Evolutionary conservation across 2,329 filamentous ascomycete species (phyloP).

Genomic region (Coniosporium tulheliwenetii): DNA sequence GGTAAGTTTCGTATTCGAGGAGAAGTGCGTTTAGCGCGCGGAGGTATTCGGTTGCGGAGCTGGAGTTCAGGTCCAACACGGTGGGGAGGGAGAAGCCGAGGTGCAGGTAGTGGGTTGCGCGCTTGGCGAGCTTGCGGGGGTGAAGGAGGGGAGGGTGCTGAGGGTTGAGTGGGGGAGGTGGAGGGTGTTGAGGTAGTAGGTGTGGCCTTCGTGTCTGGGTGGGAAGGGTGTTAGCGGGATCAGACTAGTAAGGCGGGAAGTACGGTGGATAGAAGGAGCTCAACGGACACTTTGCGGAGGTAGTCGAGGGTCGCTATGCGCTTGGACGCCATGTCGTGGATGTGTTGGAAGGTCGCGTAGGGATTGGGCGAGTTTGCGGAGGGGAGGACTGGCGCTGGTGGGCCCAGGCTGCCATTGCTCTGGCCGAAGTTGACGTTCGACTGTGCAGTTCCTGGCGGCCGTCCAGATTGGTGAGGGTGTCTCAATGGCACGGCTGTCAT

Average conservation of each 20-base stretch:
- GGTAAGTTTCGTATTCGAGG: slow-evolving; percentile 85
- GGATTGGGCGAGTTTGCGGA: slow-evolving; percentile 31
- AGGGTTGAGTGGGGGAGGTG: slow-evolving; percentile 78
- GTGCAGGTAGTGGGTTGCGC: slow-evolving; percentile 85
- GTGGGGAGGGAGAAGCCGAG: slow-evolving; percentile 77
- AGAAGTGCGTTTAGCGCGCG: slow-evolving; percentile 73
- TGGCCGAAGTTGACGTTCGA: not conserved
- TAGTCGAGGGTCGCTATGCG: slow-evolving; percentile 91
- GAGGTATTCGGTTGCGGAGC: slow-evolving; percentile 70
- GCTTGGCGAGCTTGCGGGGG: slow-evolving; percentile 71
- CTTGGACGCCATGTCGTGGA: slow-evolving; percentile 80
- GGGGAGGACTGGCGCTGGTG: slow-evolving; percentile 1
- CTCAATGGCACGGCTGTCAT: not conserved
- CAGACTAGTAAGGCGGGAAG: not conserved
- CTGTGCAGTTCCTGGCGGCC: not conserved
- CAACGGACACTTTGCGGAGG: slow-evolving; percentile 75
- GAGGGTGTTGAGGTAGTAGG: slow-evolving; percentile 97
- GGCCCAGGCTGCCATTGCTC: not conserved
- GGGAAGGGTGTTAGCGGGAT: slow-evolving; percentile 1
- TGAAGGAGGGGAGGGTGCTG: slow-evolving; percentile 69
- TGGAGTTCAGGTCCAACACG: slow-evolving; percentile 74
- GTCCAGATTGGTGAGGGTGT: not conserved
- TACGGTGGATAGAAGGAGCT: not conserved
- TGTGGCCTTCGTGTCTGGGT: slow-evolving; percentile 73
- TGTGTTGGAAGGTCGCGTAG: slow-evolving; percentile 43